These are phyloP conservation scores for Ceratocystis harringtonii DNA, from an alignment of 2,329 filamentous ascomycete species.

Conservation along the genomic window DNA sequence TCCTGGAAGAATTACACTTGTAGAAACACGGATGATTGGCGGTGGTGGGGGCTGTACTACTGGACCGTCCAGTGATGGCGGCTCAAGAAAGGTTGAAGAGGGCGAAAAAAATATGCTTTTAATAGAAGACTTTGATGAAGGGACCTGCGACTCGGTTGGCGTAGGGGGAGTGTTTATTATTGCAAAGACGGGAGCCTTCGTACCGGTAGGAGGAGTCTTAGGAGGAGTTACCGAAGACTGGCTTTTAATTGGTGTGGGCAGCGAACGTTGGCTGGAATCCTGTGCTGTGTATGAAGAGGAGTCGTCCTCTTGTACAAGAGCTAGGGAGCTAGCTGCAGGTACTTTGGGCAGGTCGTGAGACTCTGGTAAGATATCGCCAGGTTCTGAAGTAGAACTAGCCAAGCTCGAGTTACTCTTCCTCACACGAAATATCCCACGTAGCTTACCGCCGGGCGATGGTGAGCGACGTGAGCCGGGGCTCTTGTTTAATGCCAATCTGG, in stretches of 20 bases:
- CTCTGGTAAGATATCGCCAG: slow-evolving; percentile 24
- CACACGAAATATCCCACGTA: slow-evolving; percentile 55
- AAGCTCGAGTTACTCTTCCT: slow-evolving; percentile 30
- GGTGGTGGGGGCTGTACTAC: slow-evolving; percentile 2
- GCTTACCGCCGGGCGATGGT: slow-evolving; percentile 53
- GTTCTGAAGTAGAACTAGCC: slow-evolving; percentile 21
- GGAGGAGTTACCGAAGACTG: slow-evolving; percentile 23
- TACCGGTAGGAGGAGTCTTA: slow-evolving; percentile 31
- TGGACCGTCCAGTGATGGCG: neutral
- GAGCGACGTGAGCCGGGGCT: slow-evolving; percentile 36
- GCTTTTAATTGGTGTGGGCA: slow-evolving; percentile 12
- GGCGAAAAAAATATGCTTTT: slow-evolving; percentile 15
- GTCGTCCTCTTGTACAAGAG: slow-evolving; percentile 1
- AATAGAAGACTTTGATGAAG: slow-evolving; percentile 20
- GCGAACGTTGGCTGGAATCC: neutral
- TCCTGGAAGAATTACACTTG: slow-evolving; percentile 44
- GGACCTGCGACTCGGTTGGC: slow-evolving; percentile 33
- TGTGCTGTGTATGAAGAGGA: neutral
- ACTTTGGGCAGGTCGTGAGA: slow-evolving; percentile 19
- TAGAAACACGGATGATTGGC: slow-evolving; percentile 5
- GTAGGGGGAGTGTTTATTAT: slow-evolving; percentile 55
- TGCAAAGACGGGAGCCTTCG: slow-evolving; percentile 32
- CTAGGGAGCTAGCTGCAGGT: slow-evolving; percentile 14
- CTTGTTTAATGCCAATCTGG: slow-evolving; percentile 29
- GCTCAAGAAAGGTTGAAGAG: slow-evolving; percentile 1